Base-by-base conservation (phyloP, 805 yeast species). In the Wickerhamomyces chaumierensis region DNA sequence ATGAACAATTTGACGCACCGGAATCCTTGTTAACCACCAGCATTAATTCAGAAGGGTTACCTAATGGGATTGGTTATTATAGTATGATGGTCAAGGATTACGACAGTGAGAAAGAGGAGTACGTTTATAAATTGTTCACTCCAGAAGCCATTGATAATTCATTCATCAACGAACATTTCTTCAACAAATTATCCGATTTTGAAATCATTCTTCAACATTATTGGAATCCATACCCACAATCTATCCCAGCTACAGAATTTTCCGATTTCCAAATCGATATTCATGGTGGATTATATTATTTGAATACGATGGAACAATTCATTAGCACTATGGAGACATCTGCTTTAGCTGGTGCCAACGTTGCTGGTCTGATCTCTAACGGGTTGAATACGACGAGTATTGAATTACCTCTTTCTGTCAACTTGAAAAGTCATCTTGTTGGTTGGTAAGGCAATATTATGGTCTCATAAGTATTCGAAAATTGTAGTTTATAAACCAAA, bases 241-340 rank as follows among this genome's bases (percentile, higher is more conserved):
- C 69, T 31, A 43, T 12, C 2, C 65, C 73, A 2, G 42, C 47
- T 1, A 31, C 27, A 5, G 28, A 46, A 3, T 60, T 63, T 35
- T 51, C 52, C 13, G 47, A 45, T 17, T 58, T 65, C 32, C 47
- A 55, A 20, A 36, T 65, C 4, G 33, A 17, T 9, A 12, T 16
- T 16, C 58, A 46, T 6, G 46, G 43, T 3, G 58, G 57, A 1
- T 42, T 69, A 9, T 70, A 65, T 64, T 68, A 68, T 40, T 46
- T 68, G 42, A 68, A 66, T 42, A 55, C 61, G 2, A 67, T 71
- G 54, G 77, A 71, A 42, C 51, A 58, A 8, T 62, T 71, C 33
- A 58, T 68, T 37, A 65, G 72, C 39, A 71, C 75, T 0, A 68
- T 71, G 75, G 77, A 71, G 43, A 69, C 77, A 0, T 56, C 66